phyloP scores from a whole-genome alignment of 23 red algal species.

The Gracilaria gracilis region DNA sequence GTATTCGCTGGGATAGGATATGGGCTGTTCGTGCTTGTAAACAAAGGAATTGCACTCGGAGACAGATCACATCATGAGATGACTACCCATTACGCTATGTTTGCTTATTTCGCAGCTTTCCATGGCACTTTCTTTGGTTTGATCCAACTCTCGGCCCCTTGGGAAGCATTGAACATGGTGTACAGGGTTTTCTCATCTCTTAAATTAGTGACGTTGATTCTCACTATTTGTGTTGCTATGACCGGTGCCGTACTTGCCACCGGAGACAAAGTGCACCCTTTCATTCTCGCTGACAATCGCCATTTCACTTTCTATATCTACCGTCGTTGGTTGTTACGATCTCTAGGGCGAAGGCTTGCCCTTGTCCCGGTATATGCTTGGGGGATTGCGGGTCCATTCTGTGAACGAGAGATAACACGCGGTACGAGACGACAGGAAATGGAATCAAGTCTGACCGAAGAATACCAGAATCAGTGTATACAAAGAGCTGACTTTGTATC shows the following conservation, averaged over 20 bases:
- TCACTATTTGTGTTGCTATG: constrained; percentile 14
- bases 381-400: constrained; percentile 6
- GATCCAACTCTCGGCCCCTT: constrained; percentile 18
- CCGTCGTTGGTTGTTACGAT: constrained; percentile 52
- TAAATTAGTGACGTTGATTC: neutral
- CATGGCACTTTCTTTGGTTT: constrained; percentile 28
- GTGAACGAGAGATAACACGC: neutral
- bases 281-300: constrained; percentile 91
- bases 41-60: constrained; percentile 50
- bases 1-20: constrained; percentile 35
- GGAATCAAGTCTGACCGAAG: neutral
- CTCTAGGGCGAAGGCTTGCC: constrained; percentile 24
- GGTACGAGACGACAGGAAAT: neutral
- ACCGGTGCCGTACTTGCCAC: constrained; percentile 27
- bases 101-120: constrained; percentile 60
- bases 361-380: constrained; percentile 74
- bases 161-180: neutral
- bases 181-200: neutral
- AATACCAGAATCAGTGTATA: neutral
- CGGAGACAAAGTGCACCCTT: constrained; percentile 83
- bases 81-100: constrained; percentile 63
- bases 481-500: neutral
- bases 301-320: constrained; percentile 92
- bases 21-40: constrained; percentile 30
- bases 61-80: constrained; percentile 57